Base-by-base conservation (phyloP, 192 early-diverging fungal genomes). In the Linnemannia schmuckeri region DNA sequence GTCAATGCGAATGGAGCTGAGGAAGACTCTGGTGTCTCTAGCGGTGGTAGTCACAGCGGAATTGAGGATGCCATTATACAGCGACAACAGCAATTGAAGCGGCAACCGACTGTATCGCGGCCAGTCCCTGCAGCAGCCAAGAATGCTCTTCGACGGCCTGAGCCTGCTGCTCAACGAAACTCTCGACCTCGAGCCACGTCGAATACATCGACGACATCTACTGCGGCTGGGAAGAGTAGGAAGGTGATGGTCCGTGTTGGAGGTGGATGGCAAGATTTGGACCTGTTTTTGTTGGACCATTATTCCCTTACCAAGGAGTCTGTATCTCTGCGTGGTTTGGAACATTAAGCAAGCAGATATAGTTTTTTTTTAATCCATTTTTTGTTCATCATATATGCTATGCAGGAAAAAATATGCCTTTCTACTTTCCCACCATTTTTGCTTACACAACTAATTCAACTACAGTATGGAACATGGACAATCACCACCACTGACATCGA, bases 201-300 rank as follows among this genome's bases (percentile, higher is more conserved):
- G 17, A 66, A 24, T 13, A 77, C 44, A 10, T 54, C 37, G 33
- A 20, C 68, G 20, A 10, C 37, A 47, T 44, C 69, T 15, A 33
- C 68, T 15, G 4, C 0, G 12, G 22, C 41, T 35, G 73, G 57
- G 71, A 80, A 47, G 49, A 76, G 20, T 44, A 91, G 88, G 40
- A 93, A 93, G 61, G 92, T 94, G 15, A 79, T 91, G 55, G 92
- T 94, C 38, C 88, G 92, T 33, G 90, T 93, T 13, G 92, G 93
- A 27, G 79, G 79, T 27, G 92, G 93, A 30, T 94, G 92, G 91
- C 91, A 94, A 24, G 93, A 92, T 81, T 68, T 94, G 54, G 91
- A 94, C 68, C 81, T 91, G 37, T 93, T 92, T 75, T 81, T 94
- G 66, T 70, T 93, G 9, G 90, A 91, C 13, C 85, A 91, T 70